Evolutionary conservation across 2,329 filamentous ascomycete genomes (phyloP).

Genomic region (Curvularia lunata): DNA sequence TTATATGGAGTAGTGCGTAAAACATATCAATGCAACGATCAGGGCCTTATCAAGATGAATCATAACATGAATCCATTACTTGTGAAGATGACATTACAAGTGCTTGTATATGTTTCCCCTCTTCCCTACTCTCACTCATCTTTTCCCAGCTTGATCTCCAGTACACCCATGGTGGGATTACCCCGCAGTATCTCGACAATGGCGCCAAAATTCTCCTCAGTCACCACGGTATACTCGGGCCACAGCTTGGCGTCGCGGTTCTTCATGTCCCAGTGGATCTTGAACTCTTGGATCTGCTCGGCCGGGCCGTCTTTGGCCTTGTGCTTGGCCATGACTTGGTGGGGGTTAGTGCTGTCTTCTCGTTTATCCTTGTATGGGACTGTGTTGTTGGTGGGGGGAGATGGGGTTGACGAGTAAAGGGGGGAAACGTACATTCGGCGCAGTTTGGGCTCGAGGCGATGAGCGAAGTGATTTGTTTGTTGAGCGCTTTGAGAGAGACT

Average conservation of each 20-base stretch:
- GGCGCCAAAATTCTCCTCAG: slow-evolving; percentile 39
- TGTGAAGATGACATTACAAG: not conserved
- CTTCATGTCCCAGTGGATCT: slow-evolving; percentile 41
- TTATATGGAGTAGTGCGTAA: not conserved
- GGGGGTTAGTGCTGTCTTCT: too few relatives aligned
- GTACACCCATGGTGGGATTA: slow-evolving; percentile 35
- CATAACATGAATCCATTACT: not conserved
- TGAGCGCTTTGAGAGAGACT: slow-evolving; percentile 38
- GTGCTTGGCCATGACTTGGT: slow-evolving; percentile 41
- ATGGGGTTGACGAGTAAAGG: not conserved
- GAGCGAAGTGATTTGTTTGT: slow-evolving; percentile 37
- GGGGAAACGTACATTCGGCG: slow-evolving; percentile 32
- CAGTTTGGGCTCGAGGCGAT: slow-evolving; percentile 40
- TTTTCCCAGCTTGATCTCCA: slow-evolving; percentile 44
- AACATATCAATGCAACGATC: not conserved
- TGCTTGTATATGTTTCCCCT: not conserved
- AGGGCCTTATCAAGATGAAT: not conserved
- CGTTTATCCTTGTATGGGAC: not conserved
- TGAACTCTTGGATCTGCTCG: slow-evolving; percentile 40
- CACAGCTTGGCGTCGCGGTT: slow-evolving; percentile 40
- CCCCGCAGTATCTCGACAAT: slow-evolving; percentile 39
- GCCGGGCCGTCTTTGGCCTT: slow-evolving; percentile 28
- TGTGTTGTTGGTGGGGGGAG: not conserved
- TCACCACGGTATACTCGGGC: slow-evolving; percentile 45
- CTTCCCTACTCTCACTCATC: slow-evolving; percentile 19